Percentiles rank a stretch among this genome's conserved stretches.
These are phyloP conservation scores for Mycena citricolor DNA, from an alignment of 1,284 basidiomycete species.

Conservation along the genomic window DNA sequence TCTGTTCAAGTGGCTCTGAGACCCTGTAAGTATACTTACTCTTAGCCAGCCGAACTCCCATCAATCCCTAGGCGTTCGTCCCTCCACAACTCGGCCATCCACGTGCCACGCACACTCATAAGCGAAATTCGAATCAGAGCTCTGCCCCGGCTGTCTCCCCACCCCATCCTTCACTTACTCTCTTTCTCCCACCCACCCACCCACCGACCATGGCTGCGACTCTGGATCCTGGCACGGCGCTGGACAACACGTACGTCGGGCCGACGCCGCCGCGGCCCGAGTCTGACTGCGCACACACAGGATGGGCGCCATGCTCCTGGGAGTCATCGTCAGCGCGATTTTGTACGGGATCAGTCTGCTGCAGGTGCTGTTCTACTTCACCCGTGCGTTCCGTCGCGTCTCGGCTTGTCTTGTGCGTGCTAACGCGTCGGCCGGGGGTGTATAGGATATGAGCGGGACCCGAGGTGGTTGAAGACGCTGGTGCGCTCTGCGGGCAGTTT, in stretches of 20 bases:
- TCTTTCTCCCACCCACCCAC: background rate
- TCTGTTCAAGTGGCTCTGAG: too few species aligned
- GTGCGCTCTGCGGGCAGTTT: slow-evolving; percentile 25
- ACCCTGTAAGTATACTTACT: too few species aligned
- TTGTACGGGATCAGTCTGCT: slow-evolving; percentile 37
- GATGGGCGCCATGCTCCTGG: slow-evolving; percentile 41
- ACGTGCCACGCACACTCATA: too few species aligned
- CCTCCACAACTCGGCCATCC: too few species aligned
- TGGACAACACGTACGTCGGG: slow-evolving; percentile 34
- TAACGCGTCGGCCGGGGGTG: background rate
- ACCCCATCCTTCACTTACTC: too few species aligned
- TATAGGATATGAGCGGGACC: slow-evolving; percentile 37
- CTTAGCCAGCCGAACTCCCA: too few species aligned
- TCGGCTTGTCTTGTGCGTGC: background rate
- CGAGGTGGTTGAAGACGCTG: slow-evolving; percentile 35
- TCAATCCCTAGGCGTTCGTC: too few species aligned
- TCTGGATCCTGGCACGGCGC: slow-evolving; percentile 24
- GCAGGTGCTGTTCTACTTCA: slow-evolving; percentile 39
- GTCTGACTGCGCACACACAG: slow-evolving; percentile 21
- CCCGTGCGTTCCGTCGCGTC: slow-evolving; percentile 26
- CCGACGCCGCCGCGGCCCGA: background rate
- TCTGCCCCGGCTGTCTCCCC: too few species aligned
- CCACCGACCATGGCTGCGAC: slow-evolving; percentile 27
- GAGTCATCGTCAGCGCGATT: slow-evolving; percentile 38
- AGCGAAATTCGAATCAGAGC: too few species aligned